phyloP scores from a whole-genome alignment of 768 basidiomycete genomes.

The Mycena chlorophos region DNA sequence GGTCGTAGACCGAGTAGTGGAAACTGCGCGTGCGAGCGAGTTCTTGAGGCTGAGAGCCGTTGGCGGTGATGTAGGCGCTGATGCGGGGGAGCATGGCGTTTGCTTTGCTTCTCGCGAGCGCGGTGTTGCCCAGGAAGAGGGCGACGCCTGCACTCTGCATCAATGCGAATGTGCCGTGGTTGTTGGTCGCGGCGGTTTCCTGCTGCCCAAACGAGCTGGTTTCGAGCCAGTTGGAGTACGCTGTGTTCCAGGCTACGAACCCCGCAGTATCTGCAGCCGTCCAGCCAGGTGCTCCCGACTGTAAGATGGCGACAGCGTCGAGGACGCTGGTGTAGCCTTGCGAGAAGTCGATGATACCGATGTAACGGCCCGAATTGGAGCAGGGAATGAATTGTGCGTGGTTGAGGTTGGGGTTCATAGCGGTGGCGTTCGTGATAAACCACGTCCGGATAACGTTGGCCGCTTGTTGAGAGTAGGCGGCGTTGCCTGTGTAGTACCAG shows the following conservation, averaged over 20 bases:
- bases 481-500: conserved; percentile 37
- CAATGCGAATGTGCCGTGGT: conserved; percentile 18
- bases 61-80: conserved; percentile 5
- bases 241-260: conserved; percentile 12
- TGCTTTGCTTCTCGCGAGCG: conserved; percentile 5
- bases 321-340: conserved; percentile 12
- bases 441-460: conserved; percentile 38
- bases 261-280: conserved; percentile 1
- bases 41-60: conserved; percentile 14
- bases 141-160: conserved; percentile 18
- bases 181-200: conserved; percentile 13
- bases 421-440: conserved; percentile 39
- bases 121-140: conserved; percentile 8
- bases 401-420: conserved; percentile 45
- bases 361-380: conserved; percentile 9
- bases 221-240: conserved; percentile 13
- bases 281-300: conserved; percentile 14
- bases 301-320: conserved; percentile 16
- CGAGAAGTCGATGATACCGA: conserved; percentile 18
- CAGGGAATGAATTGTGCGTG: conserved; percentile 33
- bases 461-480: conserved; percentile 33
- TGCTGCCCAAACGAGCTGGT: conserved; percentile 11
- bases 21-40: conserved; percentile 17
- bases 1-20: conserved; percentile 16
- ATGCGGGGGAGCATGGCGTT: conserved; percentile 4